A percentile compares a stretch with the other conserved stretches of the same genome.
phyloP scores from a whole-genome alignment of 352 stramenopile species.

The Pythium plurisporium region DNA sequence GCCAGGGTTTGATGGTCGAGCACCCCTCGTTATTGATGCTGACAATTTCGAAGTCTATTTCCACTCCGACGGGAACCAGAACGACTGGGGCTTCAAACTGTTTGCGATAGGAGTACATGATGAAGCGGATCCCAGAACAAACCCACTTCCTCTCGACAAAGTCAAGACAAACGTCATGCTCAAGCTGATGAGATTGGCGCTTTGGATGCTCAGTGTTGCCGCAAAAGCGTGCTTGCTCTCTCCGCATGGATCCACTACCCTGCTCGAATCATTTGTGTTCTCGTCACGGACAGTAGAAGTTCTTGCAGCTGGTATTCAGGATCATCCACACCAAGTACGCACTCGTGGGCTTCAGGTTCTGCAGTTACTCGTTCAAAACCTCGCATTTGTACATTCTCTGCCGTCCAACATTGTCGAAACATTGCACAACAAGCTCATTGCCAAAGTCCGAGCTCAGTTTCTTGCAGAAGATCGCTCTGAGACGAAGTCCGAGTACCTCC shows the following conservation, averaged over 20 bases:
- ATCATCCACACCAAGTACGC: constrained; percentile 42
- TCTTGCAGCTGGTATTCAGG: not conserved
- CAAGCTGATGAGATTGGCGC: constrained; percentile 11
- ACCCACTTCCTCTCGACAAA: not conserved
- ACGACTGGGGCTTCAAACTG: constrained; percentile 89
- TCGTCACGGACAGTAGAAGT: not conserved
- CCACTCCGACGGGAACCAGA: constrained; percentile 73
- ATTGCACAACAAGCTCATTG: constrained; percentile 34
- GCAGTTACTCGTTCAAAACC: constrained; percentile 32
- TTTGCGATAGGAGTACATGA: constrained; percentile 67
- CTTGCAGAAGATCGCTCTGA: constrained; percentile 41
- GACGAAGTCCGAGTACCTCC: constrained; percentile 59
- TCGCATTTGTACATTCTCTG: constrained; percentile 33
- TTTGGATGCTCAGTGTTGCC: constrained; percentile 19
- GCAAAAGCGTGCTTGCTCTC: not conserved
- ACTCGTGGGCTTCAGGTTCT: constrained; percentile 36
- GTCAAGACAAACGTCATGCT: not conserved
- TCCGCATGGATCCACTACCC: not conserved
- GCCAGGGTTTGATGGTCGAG: constrained; percentile 56
- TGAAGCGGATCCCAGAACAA: not conserved
- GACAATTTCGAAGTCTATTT: constrained; percentile 81
- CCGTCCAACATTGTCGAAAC: constrained; percentile 33
- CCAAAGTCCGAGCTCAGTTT: constrained; percentile 51
- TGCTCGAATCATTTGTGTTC: not conserved
- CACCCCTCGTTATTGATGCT: constrained; percentile 65